A percentile compares a stretch with the other conserved stretches of the same genome.
Evolutionary conservation across 2,329 filamentous ascomycete genomes (phyloP).

Genomic region (Claviceps pusilla): DNA sequence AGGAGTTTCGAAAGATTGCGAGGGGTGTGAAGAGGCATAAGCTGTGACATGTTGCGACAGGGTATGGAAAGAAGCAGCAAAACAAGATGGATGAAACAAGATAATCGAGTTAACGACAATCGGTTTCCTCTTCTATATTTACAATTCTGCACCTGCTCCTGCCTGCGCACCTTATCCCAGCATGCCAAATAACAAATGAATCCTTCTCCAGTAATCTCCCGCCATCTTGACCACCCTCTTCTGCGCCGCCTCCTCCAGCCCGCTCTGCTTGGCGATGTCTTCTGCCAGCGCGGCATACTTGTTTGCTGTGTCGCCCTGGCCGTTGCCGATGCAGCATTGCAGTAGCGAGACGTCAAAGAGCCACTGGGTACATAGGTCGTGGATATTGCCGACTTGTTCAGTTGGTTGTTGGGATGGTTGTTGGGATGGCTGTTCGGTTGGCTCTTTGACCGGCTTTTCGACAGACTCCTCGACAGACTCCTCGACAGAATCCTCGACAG

Average conservation of each 20-base stretch:
- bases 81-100: no score
- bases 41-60: constrained; percentile 32
- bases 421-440: no score
- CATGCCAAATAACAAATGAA: constrained; percentile 66
- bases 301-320: constrained; percentile 10
- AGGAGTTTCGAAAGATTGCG: constrained; percentile 76
- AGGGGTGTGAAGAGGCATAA: constrained; percentile 89
- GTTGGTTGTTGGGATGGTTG: neutral
- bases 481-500: neutral
- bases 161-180: constrained; percentile 29
- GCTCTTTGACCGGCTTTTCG: no score
- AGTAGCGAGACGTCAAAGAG: constrained; percentile 45
- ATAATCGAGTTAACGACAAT: no score
- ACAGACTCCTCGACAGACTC: neutral
- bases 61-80: no score
- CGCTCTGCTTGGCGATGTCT: constrained; percentile 28
- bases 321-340: constrained; percentile 27
- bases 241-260: constrained; percentile 32
- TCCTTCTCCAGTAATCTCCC: constrained; percentile 70
- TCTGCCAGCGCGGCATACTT: constrained; percentile 30
- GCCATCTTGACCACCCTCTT: constrained; percentile 47
- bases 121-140: no score
- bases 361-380: constrained; percentile 43
- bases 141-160: no score
- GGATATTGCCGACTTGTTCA: constrained; percentile 13